Conservation (phyloP, 805 yeast genomes). For the Cephaloascus albidus region DNA sequence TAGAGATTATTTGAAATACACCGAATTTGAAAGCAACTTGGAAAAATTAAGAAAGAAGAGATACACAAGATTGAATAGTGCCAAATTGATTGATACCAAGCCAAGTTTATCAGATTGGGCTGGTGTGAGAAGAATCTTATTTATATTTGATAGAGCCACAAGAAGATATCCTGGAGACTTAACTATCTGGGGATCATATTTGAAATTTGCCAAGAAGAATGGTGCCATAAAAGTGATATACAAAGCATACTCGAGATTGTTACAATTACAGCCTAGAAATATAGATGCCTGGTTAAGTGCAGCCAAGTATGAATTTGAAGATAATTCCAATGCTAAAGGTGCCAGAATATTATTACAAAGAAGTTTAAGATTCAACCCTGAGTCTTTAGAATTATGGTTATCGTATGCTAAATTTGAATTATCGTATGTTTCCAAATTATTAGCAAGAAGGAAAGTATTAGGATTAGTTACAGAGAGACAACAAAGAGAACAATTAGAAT, state of each 20-base stretch:
- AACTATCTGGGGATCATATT: conserved; percentile 69
- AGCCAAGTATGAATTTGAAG: conserved; percentile 87
- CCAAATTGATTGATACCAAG: conserved; percentile 45
- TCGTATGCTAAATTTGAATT: conserved; percentile 85
- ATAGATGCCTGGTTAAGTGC: conserved; percentile 90
- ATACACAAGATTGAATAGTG: conserved; percentile 47
- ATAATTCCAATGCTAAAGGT: conserved; percentile 79
- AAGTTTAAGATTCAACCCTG: conserved; percentile 76
- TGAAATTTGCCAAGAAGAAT: conserved; percentile 55
- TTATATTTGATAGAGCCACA: conserved; percentile 77
- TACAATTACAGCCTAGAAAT: conserved; percentile 86
- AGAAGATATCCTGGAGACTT: conserved; percentile 71
- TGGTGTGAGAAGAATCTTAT: conserved; percentile 69
- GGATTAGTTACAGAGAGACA: conserved; percentile 70
- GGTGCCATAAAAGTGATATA: conserved; percentile 68
- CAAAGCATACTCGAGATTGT: conserved; percentile 64
- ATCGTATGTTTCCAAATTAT: conserved; percentile 71
- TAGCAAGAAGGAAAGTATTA: conserved; percentile 75
- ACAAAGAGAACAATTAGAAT: conserved; percentile 39
- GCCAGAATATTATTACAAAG: conserved; percentile 82
- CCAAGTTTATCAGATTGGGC: conserved; percentile 82
- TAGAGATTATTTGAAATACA: conserved; percentile 68
- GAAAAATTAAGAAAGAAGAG: conserved; percentile 74
- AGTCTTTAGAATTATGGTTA: conserved; percentile 65
- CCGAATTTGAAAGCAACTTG: conserved; percentile 70